Evolutionary conservation across 176 grass and related monocot species (phyloP), one percentile per base, ranked within the genome.

Genomic region (Urochloa ruziziensis): DNA sequence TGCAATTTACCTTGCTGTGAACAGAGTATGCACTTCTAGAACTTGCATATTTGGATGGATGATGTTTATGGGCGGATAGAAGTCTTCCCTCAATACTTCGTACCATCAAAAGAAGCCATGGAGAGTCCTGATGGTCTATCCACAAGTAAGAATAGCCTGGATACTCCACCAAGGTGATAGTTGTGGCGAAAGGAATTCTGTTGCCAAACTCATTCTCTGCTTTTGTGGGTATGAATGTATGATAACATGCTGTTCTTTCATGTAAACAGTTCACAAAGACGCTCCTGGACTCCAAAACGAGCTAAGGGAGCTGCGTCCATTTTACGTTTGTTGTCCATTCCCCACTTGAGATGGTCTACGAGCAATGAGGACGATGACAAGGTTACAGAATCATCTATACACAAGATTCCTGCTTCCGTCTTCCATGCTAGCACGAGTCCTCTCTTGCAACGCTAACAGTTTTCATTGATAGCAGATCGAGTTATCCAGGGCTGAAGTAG

Each of bases 11-110:
- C 3, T 12, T 51, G 1, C 63, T 16, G 29, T 86, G 15, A 69
- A 78, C 88, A 86, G 88, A 82, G 11, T 70, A 82, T 90, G 88
- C 44, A 8, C 60, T 82, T 82, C 63, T 82, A 86, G 53, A 56
- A 82, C 23, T 58, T 19, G 1, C 42, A 19, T 0, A 64, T 43
- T 78, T 94, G 78, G 79, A 98, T 98, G 96, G 96, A 98, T 88
- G 96, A 91, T 90, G 82, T 91, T 51, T 86, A 82, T 68, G 96
- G 91, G 74, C 93, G 87, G 71, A 77, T 98, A 70, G 96, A 98
- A 60, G 66, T 98, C 89, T 90, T 93, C 43, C 96, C 91, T 4
- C 72, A 95, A 54, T 87, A 98, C 76, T 98, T 98, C 69, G 73
- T 86, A 3, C 75, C 96, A 9, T 62, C 28, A 7, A 76, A 86